These are phyloP conservation scores for Collybia sordida DNA, from an alignment of 768 basidiomycete species.

Conservation along the genomic window DNA sequence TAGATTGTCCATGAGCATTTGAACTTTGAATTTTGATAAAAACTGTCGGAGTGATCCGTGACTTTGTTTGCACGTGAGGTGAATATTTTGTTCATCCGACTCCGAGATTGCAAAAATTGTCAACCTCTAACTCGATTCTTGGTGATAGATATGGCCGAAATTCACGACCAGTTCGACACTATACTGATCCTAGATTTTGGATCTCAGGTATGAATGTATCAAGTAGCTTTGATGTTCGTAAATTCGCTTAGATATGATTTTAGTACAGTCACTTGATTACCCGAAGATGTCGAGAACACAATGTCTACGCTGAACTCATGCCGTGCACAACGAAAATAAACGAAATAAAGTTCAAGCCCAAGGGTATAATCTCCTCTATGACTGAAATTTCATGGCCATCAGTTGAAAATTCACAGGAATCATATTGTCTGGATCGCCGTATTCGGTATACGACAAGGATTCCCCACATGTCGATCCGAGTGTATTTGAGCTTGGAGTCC, in stretches of 20 bases:
- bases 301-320: constrained; percentile 96
- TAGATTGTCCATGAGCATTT: too few species aligned
- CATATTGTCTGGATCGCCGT: constrained; percentile 96
- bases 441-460: constrained; percentile 92
- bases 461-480: constrained; percentile 94
- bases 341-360: constrained; percentile 91
- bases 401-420: constrained; percentile 52
- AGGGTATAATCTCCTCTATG: constrained; percentile 50
- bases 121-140: background rate
- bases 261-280: constrained; percentile 98
- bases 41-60: too few species aligned
- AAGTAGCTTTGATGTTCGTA: too few species aligned
- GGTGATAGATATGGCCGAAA: constrained; percentile 65
- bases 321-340: constrained; percentile 91
- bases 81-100: too few species aligned
- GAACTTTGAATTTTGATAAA: too few species aligned
- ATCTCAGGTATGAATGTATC: constrained; percentile 66
- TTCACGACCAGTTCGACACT: constrained; percentile 94
- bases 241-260: background rate
- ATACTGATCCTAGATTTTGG: constrained; percentile 97
- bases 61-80: too few species aligned
- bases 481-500: constrained; percentile 85
- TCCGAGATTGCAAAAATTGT: background rate
- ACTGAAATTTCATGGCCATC: background rate
- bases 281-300: constrained; percentile 93